Conservation (phyloP, 768 basidiomycete genomes). For the Leccinum sublutescens region DNA sequence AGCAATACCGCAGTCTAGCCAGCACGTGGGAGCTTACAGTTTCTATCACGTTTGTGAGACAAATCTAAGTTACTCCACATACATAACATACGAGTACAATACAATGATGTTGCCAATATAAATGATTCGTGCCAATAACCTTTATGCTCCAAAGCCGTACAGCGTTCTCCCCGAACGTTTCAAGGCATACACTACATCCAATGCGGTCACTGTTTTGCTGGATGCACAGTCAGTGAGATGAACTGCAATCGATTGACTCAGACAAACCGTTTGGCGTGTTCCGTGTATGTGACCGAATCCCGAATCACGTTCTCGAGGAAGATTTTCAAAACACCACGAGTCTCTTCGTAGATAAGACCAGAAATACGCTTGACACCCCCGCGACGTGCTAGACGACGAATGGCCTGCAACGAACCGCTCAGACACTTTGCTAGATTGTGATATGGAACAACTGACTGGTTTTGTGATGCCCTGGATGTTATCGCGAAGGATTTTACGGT, state of each 20-base stretch:
- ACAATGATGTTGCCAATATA: conserved; percentile 5
- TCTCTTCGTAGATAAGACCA: conserved; percentile 85
- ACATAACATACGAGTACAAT: conserved; percentile 6
- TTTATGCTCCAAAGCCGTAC: conserved; percentile 73
- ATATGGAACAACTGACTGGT: conserved; percentile 7
- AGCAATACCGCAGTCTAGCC: neutral
- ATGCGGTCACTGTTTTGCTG: conserved; percentile 74
- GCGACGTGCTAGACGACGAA: conserved; percentile 83
- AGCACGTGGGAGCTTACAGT: neutral
- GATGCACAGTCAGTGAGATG: conserved; percentile 4
- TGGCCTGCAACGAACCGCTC: conserved; percentile 21
- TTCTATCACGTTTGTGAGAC: neutral
- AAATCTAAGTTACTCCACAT: neutral
- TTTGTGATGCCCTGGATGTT: conserved; percentile 57
- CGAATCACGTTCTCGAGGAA: conserved; percentile 82
- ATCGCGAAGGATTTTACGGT: conserved; percentile 80
- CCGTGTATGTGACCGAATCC: conserved; percentile 89
- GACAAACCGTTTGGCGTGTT: conserved; percentile 74
- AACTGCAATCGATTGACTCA: neutral
- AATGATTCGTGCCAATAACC: neutral
- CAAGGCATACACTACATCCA: conserved; percentile 79
- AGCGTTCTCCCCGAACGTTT: conserved; percentile 74
- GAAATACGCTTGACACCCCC: conserved; percentile 90
- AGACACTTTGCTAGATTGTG: neutral
- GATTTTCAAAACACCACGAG: conserved; percentile 86